These are phyloP conservation scores for Candida boidinii DNA, from an alignment of 805 yeast species.

Conservation along the genomic window DNA sequence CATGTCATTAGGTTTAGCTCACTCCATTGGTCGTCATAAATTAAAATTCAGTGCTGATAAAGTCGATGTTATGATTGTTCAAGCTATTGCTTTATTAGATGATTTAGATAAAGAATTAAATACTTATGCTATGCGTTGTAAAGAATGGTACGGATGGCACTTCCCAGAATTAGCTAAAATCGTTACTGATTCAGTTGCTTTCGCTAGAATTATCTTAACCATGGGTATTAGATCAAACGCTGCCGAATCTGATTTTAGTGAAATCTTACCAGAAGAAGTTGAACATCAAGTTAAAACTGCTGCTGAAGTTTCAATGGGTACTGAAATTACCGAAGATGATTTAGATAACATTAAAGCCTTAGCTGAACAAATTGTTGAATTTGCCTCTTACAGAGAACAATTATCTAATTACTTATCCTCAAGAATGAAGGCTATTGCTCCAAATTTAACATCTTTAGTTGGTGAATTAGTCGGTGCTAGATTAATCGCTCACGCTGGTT, in stretches of 20 bases:
- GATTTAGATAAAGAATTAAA: constrained; percentile 96
- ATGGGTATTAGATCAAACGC: constrained; percentile 95
- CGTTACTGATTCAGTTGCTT: constrained; percentile 91
- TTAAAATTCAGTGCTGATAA: constrained; percentile 96
- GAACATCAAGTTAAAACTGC: constrained; percentile 91
- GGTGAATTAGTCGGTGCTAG: constrained; percentile 99
- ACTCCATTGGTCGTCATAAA: constrained; percentile 97
- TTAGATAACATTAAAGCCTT: constrained; percentile 79
- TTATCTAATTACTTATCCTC: constrained; percentile 82
- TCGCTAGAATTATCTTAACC: constrained; percentile 84
- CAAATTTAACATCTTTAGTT: constrained; percentile 88
- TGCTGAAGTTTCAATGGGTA: constrained; percentile 99
- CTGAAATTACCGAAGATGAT: constrained; percentile 91
- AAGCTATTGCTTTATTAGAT: constrained; percentile 94
- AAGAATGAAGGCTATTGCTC: constrained; percentile 99
- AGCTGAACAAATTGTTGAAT: constrained; percentile 94
- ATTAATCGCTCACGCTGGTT: constrained; percentile 95
- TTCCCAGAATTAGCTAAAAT: constrained; percentile 99
- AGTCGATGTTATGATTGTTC: constrained; percentile 98
- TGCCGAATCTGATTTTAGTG: constrained; percentile 80
- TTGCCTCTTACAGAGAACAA: constrained; percentile 94
- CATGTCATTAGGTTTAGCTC: constrained; percentile 98
- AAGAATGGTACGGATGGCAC: constrained; percentile 99
- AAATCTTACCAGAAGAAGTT: constrained; percentile 84
- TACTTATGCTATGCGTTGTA: constrained; percentile 97